phyloP scores from a whole-genome alignment of 192 early-diverging fungal genomes.

The Backusella liffmaniae region DNA sequence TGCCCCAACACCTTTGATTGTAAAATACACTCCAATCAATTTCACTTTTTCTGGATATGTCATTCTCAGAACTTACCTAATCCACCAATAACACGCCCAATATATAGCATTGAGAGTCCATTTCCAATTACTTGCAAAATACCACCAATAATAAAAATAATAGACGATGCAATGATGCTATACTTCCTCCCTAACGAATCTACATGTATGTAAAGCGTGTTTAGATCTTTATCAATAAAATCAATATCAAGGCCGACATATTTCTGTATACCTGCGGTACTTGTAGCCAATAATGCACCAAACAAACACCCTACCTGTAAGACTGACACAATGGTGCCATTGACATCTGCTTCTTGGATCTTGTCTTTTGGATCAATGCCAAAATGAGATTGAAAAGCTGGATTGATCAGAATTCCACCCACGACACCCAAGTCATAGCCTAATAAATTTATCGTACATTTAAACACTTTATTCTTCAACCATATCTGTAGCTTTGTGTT shows the following conservation, averaged over 20 bases:
- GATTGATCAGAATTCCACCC: conserved; percentile 15
- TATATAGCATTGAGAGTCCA: conserved; percentile 40
- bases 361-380: conserved; percentile 24
- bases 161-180: conserved; percentile 52
- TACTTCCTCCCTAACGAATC: conserved; percentile 61
- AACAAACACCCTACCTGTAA: conserved; percentile 29
- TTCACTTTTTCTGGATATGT: neutral
- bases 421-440: conserved; percentile 22
- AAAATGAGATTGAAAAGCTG: conserved; percentile 21
- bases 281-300: conserved; percentile 25
- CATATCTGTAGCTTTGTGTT: neutral
- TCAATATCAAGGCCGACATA: neutral
- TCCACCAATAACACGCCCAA: conserved; percentile 52
- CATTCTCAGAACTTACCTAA: conserved; percentile 16
- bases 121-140: conserved; percentile 35
- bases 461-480: neutral
- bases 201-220: neutral
- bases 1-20: conserved; percentile 10
- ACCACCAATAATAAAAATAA: conserved; percentile 65
- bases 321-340: conserved; percentile 17
- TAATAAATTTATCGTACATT: neutral
- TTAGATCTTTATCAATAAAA: too few relatives aligned
- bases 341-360: conserved; percentile 11
- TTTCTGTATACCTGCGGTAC: conserved; percentile 16
- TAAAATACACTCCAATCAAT: conserved; percentile 1